phyloP scores from a whole-genome alignment of 2,329 filamentous ascomycete genomes.

The Pyrenochaeta sp. region DNA sequence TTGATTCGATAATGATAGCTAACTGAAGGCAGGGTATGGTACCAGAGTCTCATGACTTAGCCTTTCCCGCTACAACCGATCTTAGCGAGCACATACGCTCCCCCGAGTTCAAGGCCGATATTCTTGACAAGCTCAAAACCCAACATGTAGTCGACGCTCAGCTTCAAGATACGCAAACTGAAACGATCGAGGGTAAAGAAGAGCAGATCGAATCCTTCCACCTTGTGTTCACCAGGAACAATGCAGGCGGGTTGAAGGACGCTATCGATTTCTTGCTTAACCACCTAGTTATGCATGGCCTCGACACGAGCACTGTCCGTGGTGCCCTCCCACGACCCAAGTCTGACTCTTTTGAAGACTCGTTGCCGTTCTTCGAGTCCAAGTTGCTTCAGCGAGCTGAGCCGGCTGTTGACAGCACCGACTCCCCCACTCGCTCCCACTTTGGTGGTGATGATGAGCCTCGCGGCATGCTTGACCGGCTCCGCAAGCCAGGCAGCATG shows the following conservation, averaged over 20 bases:
- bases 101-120: constrained; percentile 79
- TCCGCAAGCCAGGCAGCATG: constrained; percentile 94
- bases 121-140: constrained; percentile 82
- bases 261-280: constrained; percentile 94
- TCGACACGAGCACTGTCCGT: constrained; percentile 84
- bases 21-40: constrained; percentile 79
- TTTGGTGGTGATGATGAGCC: constrained; percentile 87
- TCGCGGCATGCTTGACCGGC: constrained; percentile 82
- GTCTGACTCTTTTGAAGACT: constrained; percentile 98
- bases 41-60: constrained; percentile 91
- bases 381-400: constrained; percentile 95
- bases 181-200: constrained; percentile 52
- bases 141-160: constrained; percentile 92
- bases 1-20: constrained; percentile 26
- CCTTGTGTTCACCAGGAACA: constrained; percentile 87
- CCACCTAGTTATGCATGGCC: constrained; percentile 83
- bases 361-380: constrained; percentile 94
- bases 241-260: constrained; percentile 92
- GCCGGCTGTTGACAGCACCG: constrained; percentile 74
- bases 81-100: constrained; percentile 85
- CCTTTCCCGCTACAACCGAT: constrained; percentile 78
- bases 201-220: constrained; percentile 56
- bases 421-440: constrained; percentile 85
- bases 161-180: constrained; percentile 63
- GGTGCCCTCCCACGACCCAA: constrained; percentile 97